A percentile compares a stretch with the other conserved stretches of the same genome.
Evolutionary conservation across 495 filamentous ascomycete genomes (phyloP).

Genomic region (Pseudevernia furfuracea): DNA sequence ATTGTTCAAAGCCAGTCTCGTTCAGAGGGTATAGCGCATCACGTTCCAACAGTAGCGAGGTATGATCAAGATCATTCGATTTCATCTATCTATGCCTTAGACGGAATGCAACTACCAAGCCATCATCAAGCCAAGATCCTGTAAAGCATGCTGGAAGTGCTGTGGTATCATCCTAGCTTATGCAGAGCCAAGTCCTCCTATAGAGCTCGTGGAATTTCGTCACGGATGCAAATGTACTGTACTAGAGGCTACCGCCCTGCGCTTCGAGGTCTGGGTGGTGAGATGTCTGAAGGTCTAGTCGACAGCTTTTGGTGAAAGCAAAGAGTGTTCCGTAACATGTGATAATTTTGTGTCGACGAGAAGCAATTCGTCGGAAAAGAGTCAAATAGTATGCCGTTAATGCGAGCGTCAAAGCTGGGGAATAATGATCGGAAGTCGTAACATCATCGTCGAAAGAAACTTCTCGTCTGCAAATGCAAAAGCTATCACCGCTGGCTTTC

Average conservation of each 20-base stretch:
- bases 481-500: constrained; percentile 6
- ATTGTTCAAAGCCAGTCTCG: no score
- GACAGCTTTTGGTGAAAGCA: constrained; percentile 2
- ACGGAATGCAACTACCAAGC: background rate
- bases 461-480: constrained; percentile 18
- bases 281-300: background rate
- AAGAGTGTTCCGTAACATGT: constrained; percentile 3
- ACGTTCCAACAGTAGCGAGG: background rate
- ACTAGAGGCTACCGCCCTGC: background rate
- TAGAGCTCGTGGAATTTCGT: constrained; percentile 4
- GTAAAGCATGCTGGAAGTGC: constrained; percentile 10
- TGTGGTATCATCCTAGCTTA: background rate
- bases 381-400: background rate
- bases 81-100: background rate
- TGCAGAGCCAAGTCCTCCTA: constrained; percentile 5
- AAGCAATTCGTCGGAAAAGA: background rate
- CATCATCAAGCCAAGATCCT: constrained; percentile 11
- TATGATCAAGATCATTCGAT: background rate
- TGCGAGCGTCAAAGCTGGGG: constrained; percentile 6
- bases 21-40: no score
- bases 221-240: background rate
- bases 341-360: constrained; percentile 1
- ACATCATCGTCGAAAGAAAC: constrained; percentile 11
- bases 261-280: background rate
- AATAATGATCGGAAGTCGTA: constrained; percentile 17